Base-by-base conservation (phyloP, 306 rosid species). In the Prunus davidiana region DNA sequence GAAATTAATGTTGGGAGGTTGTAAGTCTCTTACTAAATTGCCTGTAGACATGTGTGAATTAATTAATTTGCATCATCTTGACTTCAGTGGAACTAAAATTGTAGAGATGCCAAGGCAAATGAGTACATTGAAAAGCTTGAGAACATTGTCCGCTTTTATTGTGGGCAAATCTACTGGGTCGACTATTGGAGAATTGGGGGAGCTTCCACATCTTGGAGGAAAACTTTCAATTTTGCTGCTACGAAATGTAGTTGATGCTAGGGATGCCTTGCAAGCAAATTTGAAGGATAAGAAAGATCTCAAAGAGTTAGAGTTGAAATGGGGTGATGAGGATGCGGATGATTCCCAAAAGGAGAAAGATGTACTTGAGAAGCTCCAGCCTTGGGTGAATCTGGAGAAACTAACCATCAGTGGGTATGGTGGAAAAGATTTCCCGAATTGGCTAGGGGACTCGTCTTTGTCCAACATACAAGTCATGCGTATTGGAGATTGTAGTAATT, bases 211-310 rank as follows among this genome's bases (percentile, higher is more conserved):
- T 34, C 68, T 77, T 28, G 4, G 12, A 16, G 75, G 75, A 27
- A 62, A 15, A 8, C 38, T 73, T 10, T 38, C 46, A 1, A 58
- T 82, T 8, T 58, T 16, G 6, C 18, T 69, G 67, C 3, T 82
- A 0, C 51, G 60, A 49, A 72, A 82, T 58, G 61, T 77, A 2
- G 20, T n/a, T 2, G 15, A 66, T 66, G 13, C 47, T 47, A 25
- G 0, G 8, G 78, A 77, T 72, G 81, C 64, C 30, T 8, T 24
- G 24, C 38, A 30, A 47, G 84, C 78, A 15, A 76, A 76, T 34
- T 32, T 81, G 71, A 49, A 1, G 47, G 71, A 69, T 15, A 74
- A 74, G 61, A 74, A 18, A 45, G 1, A 72, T 50, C 52, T 82
- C 6, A 58, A 55, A 0, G 75, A 49, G 24, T 16, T 82, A 2